These are phyloP conservation scores for Cucurbita ficifolia DNA, from an alignment of 306 rosid genomes.

Conservation along the genomic window DNA sequence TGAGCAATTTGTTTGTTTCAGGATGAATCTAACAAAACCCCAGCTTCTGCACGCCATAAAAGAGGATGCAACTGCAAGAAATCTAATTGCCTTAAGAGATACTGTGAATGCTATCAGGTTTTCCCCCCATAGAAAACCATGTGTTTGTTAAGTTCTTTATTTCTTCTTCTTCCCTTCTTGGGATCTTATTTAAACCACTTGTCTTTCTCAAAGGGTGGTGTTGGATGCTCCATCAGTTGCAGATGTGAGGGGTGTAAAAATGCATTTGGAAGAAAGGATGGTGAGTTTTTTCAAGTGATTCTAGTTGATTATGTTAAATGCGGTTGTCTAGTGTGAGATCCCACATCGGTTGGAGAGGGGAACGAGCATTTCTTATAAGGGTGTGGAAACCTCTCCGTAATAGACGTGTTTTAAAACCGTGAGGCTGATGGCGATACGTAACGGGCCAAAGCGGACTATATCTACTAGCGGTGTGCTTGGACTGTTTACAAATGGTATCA, in stretches of 20 bases:
- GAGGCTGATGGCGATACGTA: no score
- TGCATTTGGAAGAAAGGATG: constrained; percentile 69
- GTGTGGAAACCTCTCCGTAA: no score
- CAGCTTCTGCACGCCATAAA: constrained; percentile 74
- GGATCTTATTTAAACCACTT: constrained; percentile 2
- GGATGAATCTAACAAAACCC: constrained; percentile 71
- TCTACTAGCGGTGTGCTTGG: no score
- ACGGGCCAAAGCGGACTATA: no score
- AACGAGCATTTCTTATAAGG: no score
- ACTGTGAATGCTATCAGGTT: constrained; percentile 91
- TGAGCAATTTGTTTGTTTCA: constrained; percentile 18
- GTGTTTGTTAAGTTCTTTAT: background rate
- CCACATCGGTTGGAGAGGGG: no score
- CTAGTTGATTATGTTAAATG: background rate
- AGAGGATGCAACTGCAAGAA: constrained; percentile 93
- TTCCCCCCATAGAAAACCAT: background rate
- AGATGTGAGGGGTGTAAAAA: constrained; percentile 87
- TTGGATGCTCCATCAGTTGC: constrained; percentile 74
- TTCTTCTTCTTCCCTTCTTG: background rate
- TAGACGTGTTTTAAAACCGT: no score
- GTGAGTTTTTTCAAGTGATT: constrained; percentile 23
- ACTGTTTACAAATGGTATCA: no score
- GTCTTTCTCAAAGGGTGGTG: constrained; percentile 51
- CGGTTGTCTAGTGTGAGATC: no score
- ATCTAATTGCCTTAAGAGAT: constrained; percentile 72